Base-by-base conservation (phyloP, 2,329 filamentous ascomycete species). In the Corniculantispora saksenae region DNA sequence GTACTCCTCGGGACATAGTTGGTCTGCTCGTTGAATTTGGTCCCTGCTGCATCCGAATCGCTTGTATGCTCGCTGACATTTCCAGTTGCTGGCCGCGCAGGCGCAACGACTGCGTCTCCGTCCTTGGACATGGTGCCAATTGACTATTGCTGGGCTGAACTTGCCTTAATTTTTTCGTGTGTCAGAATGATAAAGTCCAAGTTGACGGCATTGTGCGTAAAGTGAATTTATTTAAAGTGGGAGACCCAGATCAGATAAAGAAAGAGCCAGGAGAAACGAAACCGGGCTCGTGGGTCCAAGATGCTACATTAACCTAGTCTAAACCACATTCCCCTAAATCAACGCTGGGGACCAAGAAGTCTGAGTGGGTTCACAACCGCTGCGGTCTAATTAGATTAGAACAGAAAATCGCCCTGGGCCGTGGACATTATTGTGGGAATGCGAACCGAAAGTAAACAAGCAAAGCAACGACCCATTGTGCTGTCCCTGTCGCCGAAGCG, bases 11-110 rank as follows among this genome's bases (percentile, higher is more conserved):
- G 81, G 3, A 85, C 82, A 75, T 85, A 86, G 67, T 85, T 84
- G 19, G 83, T 85, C 70, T 86, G 83, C 67, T 86, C 83, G 50
- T 83, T 85, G 73, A 86, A 84, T 25, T 75, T 72, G 55, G 45
- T 43, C 35, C 72, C 72, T 4, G 58, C 63, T 19, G 66, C 67
- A 6, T 73, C 67, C 0, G 69, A 67, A 7, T 35, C 61, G 13
- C 61, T 69, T 6, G 54, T 50, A 17, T 63, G 40, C 40, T 51
- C 35, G 9, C 54, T 64, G 45, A 63, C 65, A 27, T 54, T n/a
- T 2, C 50, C 58, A n/a, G 63, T 65, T 53, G 62, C 59, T 47
- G 68, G 66, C 7, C 59, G 53, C 53, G 57, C 57, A 32, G 48
- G 25, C 19, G 27, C 21, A 15, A 65, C 51, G 13, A 29, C 55